Evolutionary conservation across 164 flowering plant genomes (phyloP).

Genomic region (Nymphaea thermarum): DNA sequence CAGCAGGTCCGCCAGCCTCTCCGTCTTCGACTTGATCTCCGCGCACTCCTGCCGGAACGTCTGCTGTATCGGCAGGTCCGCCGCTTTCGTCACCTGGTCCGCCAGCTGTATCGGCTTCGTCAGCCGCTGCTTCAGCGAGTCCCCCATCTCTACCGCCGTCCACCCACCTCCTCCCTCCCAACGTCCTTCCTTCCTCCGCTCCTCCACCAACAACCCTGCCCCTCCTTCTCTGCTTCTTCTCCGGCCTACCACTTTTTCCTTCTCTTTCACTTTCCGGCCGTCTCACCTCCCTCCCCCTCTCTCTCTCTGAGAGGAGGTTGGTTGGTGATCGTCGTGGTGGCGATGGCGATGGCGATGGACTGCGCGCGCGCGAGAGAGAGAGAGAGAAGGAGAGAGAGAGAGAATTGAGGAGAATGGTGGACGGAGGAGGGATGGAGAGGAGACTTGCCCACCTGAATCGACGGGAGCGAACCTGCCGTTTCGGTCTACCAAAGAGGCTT

Average conservation of each 20-base stretch:
- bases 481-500: too few relatives aligned
- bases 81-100: slow-evolving; percentile 50
- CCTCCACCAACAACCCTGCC: too few relatives aligned
- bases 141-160: slow-evolving; percentile 34
- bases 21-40: slow-evolving; percentile 62
- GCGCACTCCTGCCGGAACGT: slow-evolving; percentile 47
- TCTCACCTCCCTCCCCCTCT: too few relatives aligned
- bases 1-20: slow-evolving; percentile 52
- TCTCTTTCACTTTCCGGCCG: too few relatives aligned
- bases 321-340: background rate
- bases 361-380: background rate
- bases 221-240: too few relatives aligned
- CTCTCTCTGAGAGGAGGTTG: background rate
- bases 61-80: slow-evolving; percentile 42
- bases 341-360: background rate
- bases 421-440: background rate
- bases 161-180: too few relatives aligned
- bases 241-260: too few relatives aligned
- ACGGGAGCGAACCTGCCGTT: too few relatives aligned
- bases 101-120: slow-evolving; percentile 62
- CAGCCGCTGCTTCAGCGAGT: slow-evolving; percentile 52
- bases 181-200: too few relatives aligned
- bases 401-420: too few relatives aligned
- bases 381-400: too few relatives aligned
- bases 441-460: too few relatives aligned